Conservation (phyloP, 208 protist species). For the Leishmania martiniquensis region DNA sequence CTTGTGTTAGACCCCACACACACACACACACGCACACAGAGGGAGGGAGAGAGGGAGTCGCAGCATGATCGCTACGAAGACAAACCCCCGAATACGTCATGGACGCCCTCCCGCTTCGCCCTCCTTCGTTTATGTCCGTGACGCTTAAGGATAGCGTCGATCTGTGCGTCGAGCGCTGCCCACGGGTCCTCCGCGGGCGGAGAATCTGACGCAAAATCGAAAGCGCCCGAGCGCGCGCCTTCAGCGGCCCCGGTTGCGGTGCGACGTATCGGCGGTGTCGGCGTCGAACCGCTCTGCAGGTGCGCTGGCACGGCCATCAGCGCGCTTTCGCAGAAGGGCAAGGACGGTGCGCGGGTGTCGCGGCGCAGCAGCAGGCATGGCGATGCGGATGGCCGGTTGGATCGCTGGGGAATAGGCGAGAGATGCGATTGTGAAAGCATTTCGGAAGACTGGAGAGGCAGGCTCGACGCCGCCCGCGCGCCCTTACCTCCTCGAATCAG, state of each 20-base stretch:
- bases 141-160: constrained; percentile 51
- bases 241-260: background rate
- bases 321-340: background rate
- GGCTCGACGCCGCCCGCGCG: background rate
- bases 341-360: background rate
- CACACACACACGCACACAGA: background rate
- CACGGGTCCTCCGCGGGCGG: constrained; percentile 45
- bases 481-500: constrained; percentile 2
- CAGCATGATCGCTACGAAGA: background rate
- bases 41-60: background rate
- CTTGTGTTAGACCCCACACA: too few species aligned
- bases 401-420: constrained; percentile 24
- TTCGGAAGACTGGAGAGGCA: background rate
- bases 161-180: constrained; percentile 65
- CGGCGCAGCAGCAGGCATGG: constrained; percentile 18
- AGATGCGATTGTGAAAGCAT: constrained; percentile 9
- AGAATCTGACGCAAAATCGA: constrained; percentile 1
- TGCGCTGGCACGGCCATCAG: constrained; percentile 7
- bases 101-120: background rate
- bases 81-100: background rate
- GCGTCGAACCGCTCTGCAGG: constrained; percentile 16
- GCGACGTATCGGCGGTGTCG: constrained; percentile 17
- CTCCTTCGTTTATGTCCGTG: constrained; percentile 17
- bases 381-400: constrained; percentile 15
- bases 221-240: background rate